A percentile compares a stretch with the other conserved stretches of the same genome.
phyloP scores from a whole-genome alignment of 495 filamentous ascomycete genomes.

The Astrothelium macrocarpum region DNA sequence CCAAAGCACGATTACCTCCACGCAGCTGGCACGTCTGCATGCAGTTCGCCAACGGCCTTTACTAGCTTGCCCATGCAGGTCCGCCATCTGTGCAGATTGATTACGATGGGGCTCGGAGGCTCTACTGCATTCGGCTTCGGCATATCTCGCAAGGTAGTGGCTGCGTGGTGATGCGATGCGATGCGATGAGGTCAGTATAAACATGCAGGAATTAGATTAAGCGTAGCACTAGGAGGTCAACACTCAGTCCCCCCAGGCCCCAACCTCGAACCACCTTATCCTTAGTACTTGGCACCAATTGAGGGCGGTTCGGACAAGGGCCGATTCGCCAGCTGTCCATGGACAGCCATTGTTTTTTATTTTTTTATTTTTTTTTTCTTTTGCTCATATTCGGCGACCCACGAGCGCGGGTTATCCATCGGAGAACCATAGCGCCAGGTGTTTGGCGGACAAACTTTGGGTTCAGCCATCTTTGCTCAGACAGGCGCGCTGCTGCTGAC shows the following conservation, averaged over 20 bases:
- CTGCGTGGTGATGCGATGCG: not conserved
- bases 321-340: not conserved
- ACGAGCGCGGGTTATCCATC: not conserved
- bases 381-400: not conserved
- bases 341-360: too few species aligned
- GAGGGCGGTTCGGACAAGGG: not conserved
- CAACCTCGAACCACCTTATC: not conserved
- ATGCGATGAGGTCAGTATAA: not conserved
- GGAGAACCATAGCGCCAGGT: not conserved
- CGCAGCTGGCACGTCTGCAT: not conserved
- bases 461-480: not conserved
- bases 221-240: slow-evolving; percentile 3
- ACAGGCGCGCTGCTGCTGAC: not conserved
- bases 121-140: not conserved
- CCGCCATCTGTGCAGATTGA: not conserved
- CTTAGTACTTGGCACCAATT: not conserved
- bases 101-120: not conserved
- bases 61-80: not conserved
- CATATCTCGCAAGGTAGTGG: not conserved
- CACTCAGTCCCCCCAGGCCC: not conserved
- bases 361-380: not conserved
- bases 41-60: not conserved
- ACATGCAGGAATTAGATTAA: slow-evolving; percentile 1
- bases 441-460: not conserved
- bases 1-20: not conserved